phyloP scores from a whole-genome alignment of 1,284 basidiomycete species.

The Malassezia yamatoensis region DNA sequence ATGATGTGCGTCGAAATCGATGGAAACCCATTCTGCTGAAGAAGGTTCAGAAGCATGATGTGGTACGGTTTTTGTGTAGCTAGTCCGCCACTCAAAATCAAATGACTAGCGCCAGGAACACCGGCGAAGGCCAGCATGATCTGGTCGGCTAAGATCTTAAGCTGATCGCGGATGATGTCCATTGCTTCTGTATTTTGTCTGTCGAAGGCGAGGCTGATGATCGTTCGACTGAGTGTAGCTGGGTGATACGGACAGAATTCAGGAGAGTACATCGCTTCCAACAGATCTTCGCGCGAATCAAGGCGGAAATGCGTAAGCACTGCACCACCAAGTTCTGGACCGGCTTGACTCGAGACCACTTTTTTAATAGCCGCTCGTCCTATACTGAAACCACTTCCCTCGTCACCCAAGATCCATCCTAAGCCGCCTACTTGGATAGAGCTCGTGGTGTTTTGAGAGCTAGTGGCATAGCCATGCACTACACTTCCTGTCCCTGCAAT shows the following conservation, averaged over 20 bases:
- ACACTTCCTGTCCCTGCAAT: conserved; percentile 35
- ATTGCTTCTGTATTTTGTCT: neutral
- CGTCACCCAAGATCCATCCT: conserved; percentile 33
- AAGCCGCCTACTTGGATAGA: conserved; percentile 23
- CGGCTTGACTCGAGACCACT: conserved; percentile 7
- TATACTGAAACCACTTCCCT: conserved; percentile 26
- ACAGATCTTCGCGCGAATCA: neutral
- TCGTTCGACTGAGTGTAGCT: neutral
- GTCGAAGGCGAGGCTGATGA: neutral
- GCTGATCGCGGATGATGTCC: neutral
- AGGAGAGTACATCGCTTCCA: neutral
- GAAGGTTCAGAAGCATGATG: neutral
- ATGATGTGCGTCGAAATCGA: neutral
- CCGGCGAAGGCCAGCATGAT: neutral
- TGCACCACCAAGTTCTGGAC: neutral
- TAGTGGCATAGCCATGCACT: conserved; percentile 20
- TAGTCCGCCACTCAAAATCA: neutral
- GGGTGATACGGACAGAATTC: neutral
- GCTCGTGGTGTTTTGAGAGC: neutral
- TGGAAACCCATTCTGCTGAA: neutral
- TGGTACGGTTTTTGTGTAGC: neutral
- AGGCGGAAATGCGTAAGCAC: neutral
- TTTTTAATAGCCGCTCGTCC: conserved; percentile 23
- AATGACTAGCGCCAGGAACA: no score
- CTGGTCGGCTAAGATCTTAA: neutral